Conservation (phyloP, 148 eudicot genomes). For the Cornus florida region DNA sequence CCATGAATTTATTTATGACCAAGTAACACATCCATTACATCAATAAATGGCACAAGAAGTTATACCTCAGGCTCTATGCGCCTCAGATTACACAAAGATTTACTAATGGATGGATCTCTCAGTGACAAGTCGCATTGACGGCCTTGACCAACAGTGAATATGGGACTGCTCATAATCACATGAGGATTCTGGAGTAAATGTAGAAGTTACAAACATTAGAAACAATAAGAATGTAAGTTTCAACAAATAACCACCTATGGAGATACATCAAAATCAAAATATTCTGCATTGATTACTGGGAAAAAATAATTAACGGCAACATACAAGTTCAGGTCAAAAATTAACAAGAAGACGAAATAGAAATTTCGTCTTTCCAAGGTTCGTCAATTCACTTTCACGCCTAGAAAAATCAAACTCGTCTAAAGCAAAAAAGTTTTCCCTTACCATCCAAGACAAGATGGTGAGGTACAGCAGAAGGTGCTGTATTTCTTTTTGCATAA, state of each 20-base stretch:
- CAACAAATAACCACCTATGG: not conserved
- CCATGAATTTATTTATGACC: not conserved
- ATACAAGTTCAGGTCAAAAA: not conserved
- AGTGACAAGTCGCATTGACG: slow-evolving; percentile 72
- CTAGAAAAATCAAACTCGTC: not conserved
- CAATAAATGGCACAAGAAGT: not conserved
- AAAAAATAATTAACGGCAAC: slow-evolving; percentile 3
- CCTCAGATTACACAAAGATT: slow-evolving; percentile 72
- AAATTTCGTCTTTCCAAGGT: not conserved
- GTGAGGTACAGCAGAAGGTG: not conserved
- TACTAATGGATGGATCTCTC: slow-evolving; percentile 64
- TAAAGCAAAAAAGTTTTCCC: no score
- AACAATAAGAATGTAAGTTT: not conserved
- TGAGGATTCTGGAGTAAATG: slow-evolving; percentile 59
- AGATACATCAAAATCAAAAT: not conserved
- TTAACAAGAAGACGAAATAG: not conserved
- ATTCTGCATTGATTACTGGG: not conserved
- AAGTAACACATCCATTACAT: not conserved
- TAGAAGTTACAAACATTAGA: not conserved
- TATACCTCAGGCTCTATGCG: slow-evolving; percentile 69
- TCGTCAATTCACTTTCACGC: not conserved
- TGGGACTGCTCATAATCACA: slow-evolving; percentile 42
- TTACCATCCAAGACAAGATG: no score
- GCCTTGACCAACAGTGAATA: slow-evolving; percentile 82
- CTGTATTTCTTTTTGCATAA: not conserved